These are phyloP conservation scores for Strobilomyces echinocephalus DNA, from an alignment of 768 basidiomycete species.

Conservation along the genomic window DNA sequence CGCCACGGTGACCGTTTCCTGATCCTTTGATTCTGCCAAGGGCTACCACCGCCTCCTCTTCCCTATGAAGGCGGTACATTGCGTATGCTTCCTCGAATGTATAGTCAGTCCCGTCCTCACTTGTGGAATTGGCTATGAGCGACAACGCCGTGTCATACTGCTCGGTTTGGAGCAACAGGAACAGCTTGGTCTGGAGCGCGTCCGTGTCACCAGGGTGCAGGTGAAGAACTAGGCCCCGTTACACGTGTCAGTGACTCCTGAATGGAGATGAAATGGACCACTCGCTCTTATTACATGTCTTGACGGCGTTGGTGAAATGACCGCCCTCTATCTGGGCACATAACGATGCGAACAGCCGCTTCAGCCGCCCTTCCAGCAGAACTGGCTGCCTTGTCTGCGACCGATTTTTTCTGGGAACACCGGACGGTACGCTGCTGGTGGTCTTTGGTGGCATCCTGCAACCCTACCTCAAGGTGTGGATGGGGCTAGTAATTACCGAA, in stretches of 20 bases:
- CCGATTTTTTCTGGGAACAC: slow-evolving; percentile 3
- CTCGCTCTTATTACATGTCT: slow-evolving; percentile 89
- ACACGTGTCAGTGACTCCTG: slow-evolving; percentile 17
- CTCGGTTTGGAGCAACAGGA: slow-evolving; percentile 82
- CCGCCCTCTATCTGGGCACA: slow-evolving; percentile 89
- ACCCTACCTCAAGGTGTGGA: background rate
- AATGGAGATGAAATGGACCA: slow-evolving; percentile 23
- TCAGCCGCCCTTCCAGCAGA: slow-evolving; percentile 31
- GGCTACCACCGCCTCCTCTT: slow-evolving; percentile 58
- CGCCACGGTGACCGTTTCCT: slow-evolving; percentile 51
- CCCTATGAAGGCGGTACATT: slow-evolving; percentile 77
- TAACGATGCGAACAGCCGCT: slow-evolving; percentile 69
- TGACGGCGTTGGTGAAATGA: slow-evolving; percentile 78
- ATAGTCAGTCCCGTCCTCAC: slow-evolving; percentile 11
- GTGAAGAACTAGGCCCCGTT: slow-evolving; percentile 53
- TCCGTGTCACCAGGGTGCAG: slow-evolving; percentile 65
- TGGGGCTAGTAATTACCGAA: slow-evolving; percentile 24
- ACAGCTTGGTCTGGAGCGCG: slow-evolving; percentile 79
- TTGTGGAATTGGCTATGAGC: slow-evolving; percentile 38
- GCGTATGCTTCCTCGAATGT: slow-evolving; percentile 77
- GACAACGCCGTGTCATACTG: slow-evolving; percentile 67
- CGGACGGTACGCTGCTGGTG: slow-evolving; percentile 3
- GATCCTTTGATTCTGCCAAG: slow-evolving; percentile 45
- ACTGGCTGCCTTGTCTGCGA: slow-evolving; percentile 22
- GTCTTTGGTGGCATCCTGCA: slow-evolving; percentile 21